Percentiles rank a stretch among this genome's conserved stretches.
These are phyloP conservation scores for Ophiocordyceps camponoti-saundersi DNA, from an alignment of 2,329 filamentous ascomycete species.

Conservation along the genomic window DNA sequence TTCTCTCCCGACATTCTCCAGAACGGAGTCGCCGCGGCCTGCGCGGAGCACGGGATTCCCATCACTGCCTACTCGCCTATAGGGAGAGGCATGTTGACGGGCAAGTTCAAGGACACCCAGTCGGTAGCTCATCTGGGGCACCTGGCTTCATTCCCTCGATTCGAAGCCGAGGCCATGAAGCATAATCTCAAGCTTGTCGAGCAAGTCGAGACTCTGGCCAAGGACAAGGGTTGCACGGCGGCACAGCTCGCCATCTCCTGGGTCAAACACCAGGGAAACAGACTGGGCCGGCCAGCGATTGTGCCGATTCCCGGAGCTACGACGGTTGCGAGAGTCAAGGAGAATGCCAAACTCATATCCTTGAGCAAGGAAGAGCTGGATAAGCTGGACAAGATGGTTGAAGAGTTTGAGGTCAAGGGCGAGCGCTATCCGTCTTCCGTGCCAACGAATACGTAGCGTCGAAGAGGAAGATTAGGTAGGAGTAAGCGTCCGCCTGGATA, in stretches of 20 bases:
- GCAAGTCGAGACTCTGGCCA: slow-evolving; percentile 38
- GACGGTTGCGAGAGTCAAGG: slow-evolving; percentile 34
- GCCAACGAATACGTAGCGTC: neutral
- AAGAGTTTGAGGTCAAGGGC: slow-evolving; percentile 29
- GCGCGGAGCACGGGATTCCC: slow-evolving; percentile 47
- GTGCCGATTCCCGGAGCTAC: slow-evolving; percentile 53
- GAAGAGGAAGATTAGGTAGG: neutral
- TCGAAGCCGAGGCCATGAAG: slow-evolving; percentile 42
- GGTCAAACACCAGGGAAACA: slow-evolving; percentile 31
- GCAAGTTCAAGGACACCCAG: slow-evolving; percentile 29
- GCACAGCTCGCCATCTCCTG: slow-evolving; percentile 52
- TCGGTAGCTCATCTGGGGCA: slow-evolving; percentile 39
- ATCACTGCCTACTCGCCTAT: slow-evolving; percentile 40
- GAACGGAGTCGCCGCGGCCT: slow-evolving; percentile 36
- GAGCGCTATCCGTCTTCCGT: slow-evolving; percentile 23
- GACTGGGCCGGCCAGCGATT: slow-evolving; percentile 36
- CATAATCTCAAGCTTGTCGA: slow-evolving; percentile 45
- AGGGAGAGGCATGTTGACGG: slow-evolving; percentile 30
- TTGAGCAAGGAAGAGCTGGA: slow-evolving; percentile 31
- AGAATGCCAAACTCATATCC: slow-evolving; percentile 37
- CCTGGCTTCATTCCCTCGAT: slow-evolving; percentile 32
- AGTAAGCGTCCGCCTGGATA: no score
- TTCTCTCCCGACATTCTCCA: slow-evolving; percentile 28
- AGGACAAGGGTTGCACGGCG: slow-evolving; percentile 39
- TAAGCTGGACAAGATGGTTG: slow-evolving; percentile 31